Evolutionary conservation across 1,284 basidiomycete species (phyloP).

Genomic region (Cutaneotrichosporon daszewskae): DNA sequence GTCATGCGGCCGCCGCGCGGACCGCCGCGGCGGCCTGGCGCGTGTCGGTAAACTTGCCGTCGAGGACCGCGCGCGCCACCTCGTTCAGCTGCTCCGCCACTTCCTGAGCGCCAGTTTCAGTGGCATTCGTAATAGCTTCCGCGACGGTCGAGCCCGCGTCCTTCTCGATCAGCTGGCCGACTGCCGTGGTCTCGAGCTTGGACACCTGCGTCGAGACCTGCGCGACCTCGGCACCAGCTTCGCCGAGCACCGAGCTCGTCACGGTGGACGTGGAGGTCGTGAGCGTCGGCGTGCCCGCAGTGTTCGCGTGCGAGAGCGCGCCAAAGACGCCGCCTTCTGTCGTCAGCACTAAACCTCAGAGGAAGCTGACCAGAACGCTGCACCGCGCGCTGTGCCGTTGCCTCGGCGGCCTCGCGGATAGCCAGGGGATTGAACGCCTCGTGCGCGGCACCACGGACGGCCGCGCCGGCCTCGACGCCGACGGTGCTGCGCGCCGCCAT

Average conservation of each 20-base stretch:
- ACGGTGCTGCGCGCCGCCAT: constrained; percentile 23
- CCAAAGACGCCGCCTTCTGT: constrained; percentile 4
- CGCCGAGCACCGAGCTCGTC: constrained; percentile 1
- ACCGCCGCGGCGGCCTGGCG: too few relatives aligned
- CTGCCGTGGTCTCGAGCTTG: constrained; percentile 9
- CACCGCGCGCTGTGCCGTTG: constrained; percentile 21
- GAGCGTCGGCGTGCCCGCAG: not conserved
- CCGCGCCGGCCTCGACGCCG: constrained; percentile 22
- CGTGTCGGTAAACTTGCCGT: constrained; percentile 9
- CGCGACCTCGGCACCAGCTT: constrained; percentile 10
- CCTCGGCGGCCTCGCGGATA: constrained; percentile 32
- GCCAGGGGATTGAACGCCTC: constrained; percentile 33
- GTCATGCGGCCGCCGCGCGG: not conserved
- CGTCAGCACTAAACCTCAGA: not conserved
- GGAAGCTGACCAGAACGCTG: constrained; percentile 12
- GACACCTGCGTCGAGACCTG: constrained; percentile 9
- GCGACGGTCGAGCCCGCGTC: constrained; percentile 30
- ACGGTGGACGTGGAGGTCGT: constrained; percentile 9
- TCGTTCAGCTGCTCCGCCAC: constrained; percentile 28
- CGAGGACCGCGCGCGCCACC: too few relatives aligned
- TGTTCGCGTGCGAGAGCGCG: constrained; percentile 1
- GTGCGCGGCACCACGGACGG: constrained; percentile 18
- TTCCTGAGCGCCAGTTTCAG: constrained; percentile 38
- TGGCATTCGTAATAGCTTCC: constrained; percentile 35
- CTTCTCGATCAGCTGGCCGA: constrained; percentile 28